Conservation (phyloP, 192 early-diverging fungal species). For the Coemansia sp. region DNA sequence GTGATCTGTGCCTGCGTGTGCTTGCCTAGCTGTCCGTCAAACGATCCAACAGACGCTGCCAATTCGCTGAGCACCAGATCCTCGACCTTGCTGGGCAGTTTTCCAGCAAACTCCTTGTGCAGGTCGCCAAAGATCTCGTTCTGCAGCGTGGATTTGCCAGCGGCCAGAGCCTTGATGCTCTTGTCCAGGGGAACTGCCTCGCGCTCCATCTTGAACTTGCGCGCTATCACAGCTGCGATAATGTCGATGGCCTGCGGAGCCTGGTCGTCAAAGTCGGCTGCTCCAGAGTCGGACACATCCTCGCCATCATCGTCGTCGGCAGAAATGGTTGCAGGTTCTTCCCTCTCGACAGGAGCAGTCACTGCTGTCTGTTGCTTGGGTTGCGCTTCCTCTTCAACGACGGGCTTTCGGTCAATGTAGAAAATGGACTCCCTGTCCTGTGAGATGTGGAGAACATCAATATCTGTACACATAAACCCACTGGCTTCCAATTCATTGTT, state of each 20-base stretch:
- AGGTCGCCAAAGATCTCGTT: conserved; percentile 97
- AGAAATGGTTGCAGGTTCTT: background rate
- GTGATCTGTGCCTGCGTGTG: conserved; percentile 70
- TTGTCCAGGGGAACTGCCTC: conserved; percentile 70
- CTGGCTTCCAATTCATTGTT: background rate
- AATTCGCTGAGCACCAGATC: conserved; percentile 81
- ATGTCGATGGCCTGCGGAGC: conserved; percentile 76
- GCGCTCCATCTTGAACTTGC: conserved; percentile 86
- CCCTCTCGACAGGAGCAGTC: background rate
- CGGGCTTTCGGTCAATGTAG: background rate
- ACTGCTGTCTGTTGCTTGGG: background rate
- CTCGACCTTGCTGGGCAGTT: conserved; percentile 88
- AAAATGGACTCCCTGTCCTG: background rate
- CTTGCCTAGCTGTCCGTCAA: conserved; percentile 75
- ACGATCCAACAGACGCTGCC: conserved; percentile 59
- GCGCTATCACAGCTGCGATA: conserved; percentile 75
- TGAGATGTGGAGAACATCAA: background rate
- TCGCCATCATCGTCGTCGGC: too few relatives aligned
- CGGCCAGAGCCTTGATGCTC: conserved; percentile 78
- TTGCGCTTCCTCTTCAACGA: background rate
- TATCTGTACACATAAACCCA: background rate
- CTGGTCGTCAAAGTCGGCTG: conserved; percentile 65
- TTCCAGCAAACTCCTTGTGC: conserved; percentile 85
- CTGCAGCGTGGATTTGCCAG: conserved; percentile 94
- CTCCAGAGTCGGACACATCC: conserved; percentile 22